Conservation (phyloP, 2,329 filamentous ascomycete genomes). For the Ceratocystis harringtonii region DNA sequence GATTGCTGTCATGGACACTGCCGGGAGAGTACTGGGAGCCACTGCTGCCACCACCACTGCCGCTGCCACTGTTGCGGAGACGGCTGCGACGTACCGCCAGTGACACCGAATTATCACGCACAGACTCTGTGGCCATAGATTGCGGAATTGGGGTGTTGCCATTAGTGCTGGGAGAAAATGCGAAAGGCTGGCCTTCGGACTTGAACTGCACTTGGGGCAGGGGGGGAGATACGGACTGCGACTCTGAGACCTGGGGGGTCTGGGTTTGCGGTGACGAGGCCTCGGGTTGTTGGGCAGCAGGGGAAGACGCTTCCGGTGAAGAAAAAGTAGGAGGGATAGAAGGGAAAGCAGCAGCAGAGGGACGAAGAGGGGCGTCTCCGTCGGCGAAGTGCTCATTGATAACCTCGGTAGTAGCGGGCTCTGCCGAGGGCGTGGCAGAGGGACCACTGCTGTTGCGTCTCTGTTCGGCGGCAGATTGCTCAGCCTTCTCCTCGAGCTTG, state of each 20-base stretch:
- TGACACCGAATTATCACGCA: conserved; percentile 20
- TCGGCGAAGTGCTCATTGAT: conserved; percentile 25
- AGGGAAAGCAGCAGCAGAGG: conserved; percentile 26
- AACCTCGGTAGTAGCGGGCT: conserved; percentile 17
- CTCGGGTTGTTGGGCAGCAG: neutral
- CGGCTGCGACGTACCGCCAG: conserved; percentile 15
- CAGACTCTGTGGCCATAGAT: conserved; percentile 18
- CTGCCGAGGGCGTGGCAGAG: conserved; percentile 19
- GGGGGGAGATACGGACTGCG: neutral
- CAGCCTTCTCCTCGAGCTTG: conserved; percentile 46
- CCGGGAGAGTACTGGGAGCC: neutral
- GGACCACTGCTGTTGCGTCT: conserved; percentile 20
- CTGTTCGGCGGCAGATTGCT: conserved; percentile 29
- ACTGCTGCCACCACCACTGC: neutral
- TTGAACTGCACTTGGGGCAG: neutral
- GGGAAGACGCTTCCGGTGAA: conserved; percentile 14
- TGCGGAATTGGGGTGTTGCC: neutral
- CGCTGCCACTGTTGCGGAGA: conserved; percentile 4
- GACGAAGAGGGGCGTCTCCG: conserved; percentile 25
- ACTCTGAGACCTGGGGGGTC: neutral
- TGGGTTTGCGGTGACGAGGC: neutral
- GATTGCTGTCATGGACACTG: neutral
- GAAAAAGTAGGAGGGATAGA: neutral
- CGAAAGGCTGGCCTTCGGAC: neutral
- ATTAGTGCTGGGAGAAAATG: neutral